A percentile compares a stretch with the other conserved stretches of the same genome.
Conservation (phyloP, 2,329 filamentous ascomycete species). For the Bretziella fagacearum region DNA sequence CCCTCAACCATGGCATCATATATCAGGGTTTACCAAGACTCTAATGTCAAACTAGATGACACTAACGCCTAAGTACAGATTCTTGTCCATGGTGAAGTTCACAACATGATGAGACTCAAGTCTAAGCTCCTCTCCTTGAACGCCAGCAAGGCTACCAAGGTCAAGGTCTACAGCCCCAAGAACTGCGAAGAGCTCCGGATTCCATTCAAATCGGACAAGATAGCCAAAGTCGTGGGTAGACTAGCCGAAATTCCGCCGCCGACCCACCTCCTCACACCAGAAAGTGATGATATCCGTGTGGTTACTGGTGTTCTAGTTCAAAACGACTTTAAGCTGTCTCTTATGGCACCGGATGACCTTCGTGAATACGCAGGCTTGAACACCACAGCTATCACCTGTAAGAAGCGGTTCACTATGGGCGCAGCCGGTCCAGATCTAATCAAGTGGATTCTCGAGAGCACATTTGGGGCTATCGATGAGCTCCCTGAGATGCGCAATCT, state of each 20-base stretch:
- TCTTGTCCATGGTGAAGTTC: conserved; percentile 88
- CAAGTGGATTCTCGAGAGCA: conserved; percentile 83
- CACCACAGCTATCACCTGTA: conserved; percentile 85
- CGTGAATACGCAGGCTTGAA: conserved; percentile 94
- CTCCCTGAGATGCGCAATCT: conserved; percentile 36
- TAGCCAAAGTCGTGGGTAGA: conserved; percentile 89
- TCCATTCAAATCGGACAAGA: conserved; percentile 87
- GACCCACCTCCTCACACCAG: conserved; percentile 21
- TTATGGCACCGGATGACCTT: conserved; percentile 94
- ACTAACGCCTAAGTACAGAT: conserved; percentile 23
- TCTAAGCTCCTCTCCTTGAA: conserved; percentile 91
- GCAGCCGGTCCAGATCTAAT: conserved; percentile 84
- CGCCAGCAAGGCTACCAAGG: conserved; percentile 58
- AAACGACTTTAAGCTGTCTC: conserved; percentile 90
- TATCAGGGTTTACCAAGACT: too few species aligned
- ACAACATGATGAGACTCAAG: conserved; percentile 95
- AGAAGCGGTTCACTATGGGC: conserved; percentile 72
- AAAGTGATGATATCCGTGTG: conserved; percentile 28
- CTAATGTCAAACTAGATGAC: neutral
- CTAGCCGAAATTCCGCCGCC: conserved; percentile 68
- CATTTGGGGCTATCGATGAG: conserved; percentile 73
- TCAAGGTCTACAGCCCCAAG: conserved; percentile 82
- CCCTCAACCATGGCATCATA: too few species aligned
- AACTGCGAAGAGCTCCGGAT: conserved; percentile 94
- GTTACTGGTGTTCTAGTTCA: conserved; percentile 87